Conservation (phyloP, 2,329 filamentous ascomycete species). For the Epichloe aotearoae region DNA sequence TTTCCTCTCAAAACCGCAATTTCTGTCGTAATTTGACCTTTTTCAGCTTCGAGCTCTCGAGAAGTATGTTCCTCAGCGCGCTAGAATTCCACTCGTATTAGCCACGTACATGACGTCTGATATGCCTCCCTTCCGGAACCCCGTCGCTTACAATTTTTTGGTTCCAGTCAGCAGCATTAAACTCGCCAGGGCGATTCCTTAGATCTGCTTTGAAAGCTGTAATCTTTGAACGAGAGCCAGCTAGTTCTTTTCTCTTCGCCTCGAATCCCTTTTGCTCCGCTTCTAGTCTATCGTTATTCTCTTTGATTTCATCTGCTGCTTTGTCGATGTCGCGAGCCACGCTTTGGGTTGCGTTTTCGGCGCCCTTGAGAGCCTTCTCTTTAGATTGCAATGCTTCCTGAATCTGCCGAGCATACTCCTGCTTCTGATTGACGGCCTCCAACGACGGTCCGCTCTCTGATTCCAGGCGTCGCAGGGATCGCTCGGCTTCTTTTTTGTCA, state of each 20-base stretch:
- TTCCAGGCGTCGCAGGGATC: slow-evolving; percentile 47
- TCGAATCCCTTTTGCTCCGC: slow-evolving; percentile 37
- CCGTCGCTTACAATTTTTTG: slow-evolving; percentile 48
- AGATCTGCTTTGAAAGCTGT: slow-evolving; percentile 48
- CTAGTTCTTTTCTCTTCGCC: slow-evolving; percentile 37
- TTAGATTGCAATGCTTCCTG: slow-evolving; percentile 41
- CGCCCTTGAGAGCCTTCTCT: slow-evolving; percentile 36
- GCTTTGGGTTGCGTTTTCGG: slow-evolving; percentile 38
- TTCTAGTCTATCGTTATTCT: slow-evolving; percentile 30
- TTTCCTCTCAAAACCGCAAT: slow-evolving; percentile 28
- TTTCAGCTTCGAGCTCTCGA: slow-evolving; percentile 36
- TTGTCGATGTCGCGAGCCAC: slow-evolving; percentile 25
- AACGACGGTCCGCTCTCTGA: slow-evolving; percentile 51
- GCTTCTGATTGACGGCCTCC: slow-evolving; percentile 54
- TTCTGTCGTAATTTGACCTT: slow-evolving; percentile 24
- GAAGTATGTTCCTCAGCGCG: slow-evolving; percentile 45
- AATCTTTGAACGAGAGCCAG: slow-evolving; percentile 41
- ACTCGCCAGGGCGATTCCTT: slow-evolving; percentile 49
- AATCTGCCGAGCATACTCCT: slow-evolving; percentile 49
- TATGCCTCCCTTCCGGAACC: not conserved
- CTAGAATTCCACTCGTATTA: slow-evolving; percentile 24
- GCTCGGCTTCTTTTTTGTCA: slow-evolving; percentile 39
- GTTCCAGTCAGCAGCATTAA: slow-evolving; percentile 60
- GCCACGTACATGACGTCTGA: not conserved
- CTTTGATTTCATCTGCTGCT: slow-evolving; percentile 27